Conservation (phyloP, 192 early-diverging fungal species). For the Mortierella alpina region DNA sequence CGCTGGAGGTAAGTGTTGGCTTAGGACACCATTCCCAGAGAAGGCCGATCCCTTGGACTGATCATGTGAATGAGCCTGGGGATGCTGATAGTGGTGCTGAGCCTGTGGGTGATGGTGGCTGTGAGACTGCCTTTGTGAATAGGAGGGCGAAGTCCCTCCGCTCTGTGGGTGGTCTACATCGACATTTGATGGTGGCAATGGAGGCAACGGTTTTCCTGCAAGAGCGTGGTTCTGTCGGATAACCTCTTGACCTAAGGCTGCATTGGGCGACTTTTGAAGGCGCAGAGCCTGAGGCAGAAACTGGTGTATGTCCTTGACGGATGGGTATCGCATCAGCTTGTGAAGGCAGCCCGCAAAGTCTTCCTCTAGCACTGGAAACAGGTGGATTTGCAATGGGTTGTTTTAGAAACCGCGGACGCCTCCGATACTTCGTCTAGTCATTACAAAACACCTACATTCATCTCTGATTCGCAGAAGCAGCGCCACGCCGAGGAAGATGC, state of each 20-base stretch:
- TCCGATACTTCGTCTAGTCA: no score
- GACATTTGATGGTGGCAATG: conserved; percentile 6
- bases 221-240: conserved; percentile 66
- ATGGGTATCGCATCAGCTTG: conserved; percentile 71
- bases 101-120: not conserved
- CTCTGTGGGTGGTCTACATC: conserved; percentile 17
- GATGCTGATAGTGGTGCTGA: conserved; percentile 13
- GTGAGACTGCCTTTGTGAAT: not conserved
- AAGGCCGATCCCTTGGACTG: conserved; percentile 7
- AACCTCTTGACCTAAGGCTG: conserved; percentile 61
- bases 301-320: conserved; percentile 58
- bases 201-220: conserved; percentile 53
- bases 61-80: conserved; percentile 6
- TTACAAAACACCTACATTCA: conserved; percentile 64
- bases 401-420: not conserved
- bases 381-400: not conserved
- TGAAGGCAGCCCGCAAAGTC: conserved; percentile 76
- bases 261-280: conserved; percentile 61
- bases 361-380: conserved; percentile 60
- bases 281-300: conserved; percentile 75
- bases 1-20: conserved; percentile 63
- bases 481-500: conserved; percentile 85
- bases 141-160: not conserved
- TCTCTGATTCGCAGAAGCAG: conserved; percentile 77
- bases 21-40: conserved; percentile 53